phyloP scores from a whole-genome alignment of 257 asterid genomes.

The Pogostemon cablin region DNA sequence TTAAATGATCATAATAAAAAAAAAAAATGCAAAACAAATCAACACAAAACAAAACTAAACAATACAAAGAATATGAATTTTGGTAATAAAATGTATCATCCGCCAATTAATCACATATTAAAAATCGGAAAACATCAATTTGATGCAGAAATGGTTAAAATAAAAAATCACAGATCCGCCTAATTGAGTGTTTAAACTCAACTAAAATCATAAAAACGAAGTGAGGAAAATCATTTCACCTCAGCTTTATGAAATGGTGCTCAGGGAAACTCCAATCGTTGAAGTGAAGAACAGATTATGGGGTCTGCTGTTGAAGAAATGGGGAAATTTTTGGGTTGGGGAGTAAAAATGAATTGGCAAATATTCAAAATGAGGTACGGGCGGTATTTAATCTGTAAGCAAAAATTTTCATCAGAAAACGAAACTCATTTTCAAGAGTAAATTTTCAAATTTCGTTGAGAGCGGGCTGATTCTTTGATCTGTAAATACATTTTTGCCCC shows the following conservation, averaged over 20 bases:
- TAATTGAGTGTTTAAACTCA: not conserved
- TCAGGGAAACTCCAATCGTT: slow-evolving; percentile 13
- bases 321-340: slow-evolving; percentile 1
- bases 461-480: not conserved
- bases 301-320: slow-evolving; percentile 25
- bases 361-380: slow-evolving; percentile 44
- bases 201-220: not conserved
- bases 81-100: not conserved
- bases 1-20: not conserved
- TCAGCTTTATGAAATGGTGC: not conserved
- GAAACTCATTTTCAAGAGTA: not conserved
- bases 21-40: not conserved
- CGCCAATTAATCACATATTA: not conserved
- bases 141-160: not conserved
- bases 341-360: slow-evolving; percentile 51
- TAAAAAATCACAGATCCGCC: not conserved
- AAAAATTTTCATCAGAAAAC: not conserved
- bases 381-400: slow-evolving; percentile 49
- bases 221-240: slow-evolving; percentile 24
- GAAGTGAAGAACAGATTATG: slow-evolving; percentile 4
- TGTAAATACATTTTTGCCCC: slow-evolving; percentile 20
- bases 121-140: not conserved
- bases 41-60: not conserved
- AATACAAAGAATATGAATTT: not conserved
- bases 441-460: slow-evolving; percentile 16